A percentile compares a stretch with the other conserved stretches of the same genome.
These are phyloP conservation scores for Asterophora parasitica DNA, from an alignment of 768 basidiomycete species.

Conservation along the genomic window DNA sequence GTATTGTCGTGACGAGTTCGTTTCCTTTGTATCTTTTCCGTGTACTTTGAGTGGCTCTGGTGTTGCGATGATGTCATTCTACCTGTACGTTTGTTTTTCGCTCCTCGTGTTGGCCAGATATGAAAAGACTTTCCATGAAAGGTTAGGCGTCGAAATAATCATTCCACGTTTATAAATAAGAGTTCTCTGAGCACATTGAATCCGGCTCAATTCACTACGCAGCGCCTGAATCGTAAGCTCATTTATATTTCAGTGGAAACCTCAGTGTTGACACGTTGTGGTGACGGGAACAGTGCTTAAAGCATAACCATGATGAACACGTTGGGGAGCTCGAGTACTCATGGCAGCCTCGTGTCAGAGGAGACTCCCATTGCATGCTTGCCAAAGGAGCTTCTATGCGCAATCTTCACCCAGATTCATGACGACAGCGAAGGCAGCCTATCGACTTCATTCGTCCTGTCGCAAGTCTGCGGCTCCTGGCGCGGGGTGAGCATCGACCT, in stretches of 20 bases:
- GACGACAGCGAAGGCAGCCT: neutral
- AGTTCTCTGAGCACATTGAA: no score
- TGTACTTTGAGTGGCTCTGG: neutral
- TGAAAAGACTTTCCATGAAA: neutral
- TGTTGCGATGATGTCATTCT: neutral
- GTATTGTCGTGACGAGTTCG: neutral
- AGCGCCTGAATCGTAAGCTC: no score
- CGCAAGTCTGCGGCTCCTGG: constrained; percentile 15
- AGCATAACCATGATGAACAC: neutral
- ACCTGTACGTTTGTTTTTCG: neutral
- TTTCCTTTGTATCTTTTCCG: neutral
- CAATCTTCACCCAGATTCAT: neutral
- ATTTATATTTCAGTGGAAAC: no score
- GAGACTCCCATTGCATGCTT: neutral
- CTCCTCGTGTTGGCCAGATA: neutral
- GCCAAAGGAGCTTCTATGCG: neutral
- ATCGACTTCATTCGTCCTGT: constrained; percentile 10
- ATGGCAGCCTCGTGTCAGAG: neutral
- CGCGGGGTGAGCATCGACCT: constrained; percentile 5
- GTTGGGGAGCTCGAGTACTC: neutral
- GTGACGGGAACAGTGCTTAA: neutral
- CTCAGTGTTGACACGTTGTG: no score
- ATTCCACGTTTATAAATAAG: neutral
- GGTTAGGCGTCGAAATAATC: neutral
- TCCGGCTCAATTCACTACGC: no score